phyloP scores from a whole-genome alignment of 2,329 filamentous ascomycete genomes.

The Cercospora beticola region DNA sequence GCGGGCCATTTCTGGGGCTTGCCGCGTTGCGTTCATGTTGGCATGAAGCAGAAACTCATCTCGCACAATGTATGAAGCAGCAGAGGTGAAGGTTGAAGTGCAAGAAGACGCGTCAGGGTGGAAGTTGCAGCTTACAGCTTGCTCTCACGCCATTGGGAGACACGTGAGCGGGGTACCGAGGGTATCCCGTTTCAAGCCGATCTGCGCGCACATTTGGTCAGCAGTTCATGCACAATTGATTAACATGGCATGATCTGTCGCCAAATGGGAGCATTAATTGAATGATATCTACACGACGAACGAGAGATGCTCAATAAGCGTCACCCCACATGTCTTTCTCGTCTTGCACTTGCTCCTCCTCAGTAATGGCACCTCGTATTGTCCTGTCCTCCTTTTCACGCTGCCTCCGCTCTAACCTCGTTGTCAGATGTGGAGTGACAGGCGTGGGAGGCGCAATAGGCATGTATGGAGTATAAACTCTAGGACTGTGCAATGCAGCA shows the following conservation, averaged over 20 bases:
- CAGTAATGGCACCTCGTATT: constrained; percentile 53
- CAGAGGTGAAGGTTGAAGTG: neutral
- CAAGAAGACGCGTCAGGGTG: constrained; percentile 2
- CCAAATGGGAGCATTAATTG: neutral
- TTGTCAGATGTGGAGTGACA: constrained; percentile 73
- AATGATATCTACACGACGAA: neutral
- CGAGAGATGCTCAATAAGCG: constrained; percentile 12
- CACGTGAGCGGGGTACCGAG: constrained; percentile 12
- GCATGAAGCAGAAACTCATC: neutral
- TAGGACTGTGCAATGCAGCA: neutral
- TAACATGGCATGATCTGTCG: neutral
- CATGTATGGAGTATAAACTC: constrained; percentile 70
- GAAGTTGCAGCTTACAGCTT: neutral
- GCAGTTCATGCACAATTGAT: neutral
- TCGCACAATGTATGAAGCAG: neutral
- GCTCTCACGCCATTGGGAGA: constrained; percentile 6
- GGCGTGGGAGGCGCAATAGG: constrained; percentile 74
- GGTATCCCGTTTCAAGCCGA: constrained; percentile 9
- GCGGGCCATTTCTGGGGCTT: constrained; percentile 1
- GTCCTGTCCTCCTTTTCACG: constrained; percentile 63
- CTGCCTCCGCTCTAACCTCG: constrained; percentile 65
- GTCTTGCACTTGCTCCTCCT: constrained; percentile 61
- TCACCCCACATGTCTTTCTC: constrained; percentile 62
- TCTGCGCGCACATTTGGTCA: neutral
- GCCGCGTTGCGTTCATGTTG: neutral